Evolutionary conservation across 345 rosid species (phyloP).

Genomic region (Dipteronia dyeriana): DNA sequence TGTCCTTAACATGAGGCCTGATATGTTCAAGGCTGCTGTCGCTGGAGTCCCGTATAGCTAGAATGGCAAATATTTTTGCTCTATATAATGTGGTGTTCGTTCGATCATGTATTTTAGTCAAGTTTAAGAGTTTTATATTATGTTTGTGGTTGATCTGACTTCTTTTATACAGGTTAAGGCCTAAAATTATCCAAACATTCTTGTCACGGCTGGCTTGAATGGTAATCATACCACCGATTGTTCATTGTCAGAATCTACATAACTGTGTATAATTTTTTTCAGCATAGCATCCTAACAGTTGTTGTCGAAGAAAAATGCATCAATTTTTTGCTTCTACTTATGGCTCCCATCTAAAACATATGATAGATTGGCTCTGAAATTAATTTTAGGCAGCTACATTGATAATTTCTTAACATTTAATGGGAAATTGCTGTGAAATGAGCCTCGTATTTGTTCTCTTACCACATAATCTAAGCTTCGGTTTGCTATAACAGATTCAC

Average conservation of each 20-base stretch:
- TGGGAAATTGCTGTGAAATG: not conserved
- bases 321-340: too few species aligned
- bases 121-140: too few species aligned
- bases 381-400: too few species aligned
- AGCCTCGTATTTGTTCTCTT: not conserved
- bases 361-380: too few species aligned
- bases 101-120: too few species aligned
- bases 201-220: constrained; percentile 81
- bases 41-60: constrained; percentile 76
- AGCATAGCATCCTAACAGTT: not conserved
- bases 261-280: too few species aligned
- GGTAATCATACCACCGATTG: constrained; percentile 44
- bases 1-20: constrained; percentile 96
- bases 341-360: too few species aligned
- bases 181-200: constrained; percentile 79
- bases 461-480: not conserved
- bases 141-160: too few species aligned
- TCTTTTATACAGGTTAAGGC: constrained; percentile 52
- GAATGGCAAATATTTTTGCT: too few species aligned
- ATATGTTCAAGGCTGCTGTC: constrained; percentile 83
- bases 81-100: too few species aligned
- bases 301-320: not conserved
- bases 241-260: too few species aligned
- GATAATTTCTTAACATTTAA: too few species aligned
- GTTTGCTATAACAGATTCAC: constrained; percentile 59